These are phyloP conservation scores for Aspergillus awamori DNA, from an alignment of 2,329 filamentous ascomycete species.

Conservation along the genomic window DNA sequence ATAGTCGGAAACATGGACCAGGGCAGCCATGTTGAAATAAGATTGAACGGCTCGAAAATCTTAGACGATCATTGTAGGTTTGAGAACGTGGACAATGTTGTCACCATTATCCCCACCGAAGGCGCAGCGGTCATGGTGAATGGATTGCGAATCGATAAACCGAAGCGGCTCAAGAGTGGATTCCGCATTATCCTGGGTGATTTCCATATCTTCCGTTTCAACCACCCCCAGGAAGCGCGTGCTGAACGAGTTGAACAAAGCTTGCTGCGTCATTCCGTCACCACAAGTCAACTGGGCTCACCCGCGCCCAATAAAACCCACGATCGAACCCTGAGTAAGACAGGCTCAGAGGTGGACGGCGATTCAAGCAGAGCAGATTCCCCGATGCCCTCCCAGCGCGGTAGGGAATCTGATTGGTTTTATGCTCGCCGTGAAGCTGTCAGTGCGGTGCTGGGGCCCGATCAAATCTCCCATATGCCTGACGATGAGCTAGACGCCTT, in stretches of 20 bases:
- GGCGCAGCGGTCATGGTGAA: conserved; percentile 99
- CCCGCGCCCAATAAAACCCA: conserved; percentile 69
- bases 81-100: conserved; percentile 87
- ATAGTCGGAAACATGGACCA: conserved; percentile 93
- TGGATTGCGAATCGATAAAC: conserved; percentile 82
- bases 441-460: conserved; percentile 81
- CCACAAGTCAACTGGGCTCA: conserved; percentile 64
- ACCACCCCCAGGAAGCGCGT: conserved; percentile 92
- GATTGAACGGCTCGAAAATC: conserved; percentile 91
- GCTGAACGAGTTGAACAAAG: conserved; percentile 89
- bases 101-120: conserved; percentile 86
- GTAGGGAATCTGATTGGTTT: conserved; percentile 88
- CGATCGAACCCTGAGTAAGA: conserved; percentile 77
- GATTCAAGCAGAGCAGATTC: conserved; percentile 77
- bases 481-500: conserved; percentile 93
- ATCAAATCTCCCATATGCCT: conserved; percentile 84
- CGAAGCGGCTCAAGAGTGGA: conserved; percentile 83
- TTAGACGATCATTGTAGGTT: conserved; percentile 91
- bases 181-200: conserved; percentile 95
- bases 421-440: conserved; percentile 93
- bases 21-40: conserved; percentile 80
- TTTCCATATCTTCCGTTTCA: conserved; percentile 98
- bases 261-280: conserved; percentile 79
- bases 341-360: conserved; percentile 73
- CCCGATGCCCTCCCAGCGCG: conserved; percentile 68